Base-by-base conservation (phyloP, 495 filamentous ascomycete species). In the Massariosphaeria phaeospora region DNA sequence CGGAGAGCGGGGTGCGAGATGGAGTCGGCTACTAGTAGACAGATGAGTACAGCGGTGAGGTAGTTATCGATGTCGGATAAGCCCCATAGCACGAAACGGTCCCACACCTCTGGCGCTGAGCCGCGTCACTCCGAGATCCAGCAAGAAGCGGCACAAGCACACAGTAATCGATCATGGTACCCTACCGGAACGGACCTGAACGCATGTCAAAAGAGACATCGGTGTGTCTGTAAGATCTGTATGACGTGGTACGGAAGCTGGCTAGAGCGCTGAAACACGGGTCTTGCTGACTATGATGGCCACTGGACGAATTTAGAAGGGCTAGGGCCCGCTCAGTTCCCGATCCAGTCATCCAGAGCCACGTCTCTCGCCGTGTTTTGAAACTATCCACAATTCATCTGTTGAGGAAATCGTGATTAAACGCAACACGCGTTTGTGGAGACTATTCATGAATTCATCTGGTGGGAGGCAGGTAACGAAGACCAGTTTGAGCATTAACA, bases 251-350 rank as follows among this genome's bases (percentile, higher is more conserved):
- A 47, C 40, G 25, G 27, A 27, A 26, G 13, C n/a, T 13, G 15
- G 25, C 38, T 25, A 29, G 26, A 33, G 39, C 15, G 45, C 51
- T 55, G 51, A 55, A 55, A 55, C 51, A 24, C 33, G 9, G 29
- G 42, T 26, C 41, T 47, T 46, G 34, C 51, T 24, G 13, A 18
- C 13, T n/a, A 25, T 36, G 8, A 52, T 40, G 48, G 21, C 5
- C 11, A 6, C 29, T 30, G 34, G 20, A 30, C 11, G 29, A 3
- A n/a, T 20, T 4, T 30, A 5, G 33, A 18, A 38, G 3, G 23
- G 12, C 8, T 9, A 48, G 11, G 21, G 11, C 15, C 15, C 38
- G 3, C 7, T 8, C 13, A 21, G 38, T 6, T 21, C 6, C n/a
- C 17, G 13, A 20, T 40, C 10, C 3, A 40, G 13, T 2, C 18